Conservation (phyloP, 495 filamentous ascomycete genomes). For the Penicillium subrubescens region DNA sequence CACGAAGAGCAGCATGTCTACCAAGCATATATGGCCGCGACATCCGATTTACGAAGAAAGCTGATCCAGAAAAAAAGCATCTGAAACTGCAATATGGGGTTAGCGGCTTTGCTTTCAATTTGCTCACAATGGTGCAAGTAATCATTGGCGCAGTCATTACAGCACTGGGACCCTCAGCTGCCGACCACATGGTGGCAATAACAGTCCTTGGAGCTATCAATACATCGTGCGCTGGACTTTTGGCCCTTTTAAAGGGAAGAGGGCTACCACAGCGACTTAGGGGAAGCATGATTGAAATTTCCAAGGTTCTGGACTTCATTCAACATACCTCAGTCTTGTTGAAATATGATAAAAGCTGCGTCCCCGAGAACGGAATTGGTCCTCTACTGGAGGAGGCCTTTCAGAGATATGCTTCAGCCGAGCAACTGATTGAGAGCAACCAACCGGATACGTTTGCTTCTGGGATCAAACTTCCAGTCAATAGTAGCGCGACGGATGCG, state of each 20-base stretch:
- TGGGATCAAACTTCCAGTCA: neutral
- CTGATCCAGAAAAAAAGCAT: neutral
- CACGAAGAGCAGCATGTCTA: neutral
- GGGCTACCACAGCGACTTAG: conserved; percentile 50
- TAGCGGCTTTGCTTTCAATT: conserved; percentile 9
- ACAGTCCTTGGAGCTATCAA: conserved; percentile 50
- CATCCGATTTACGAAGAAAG: conserved; percentile 3
- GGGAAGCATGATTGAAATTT: conserved; percentile 47
- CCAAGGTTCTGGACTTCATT: conserved; percentile 47
- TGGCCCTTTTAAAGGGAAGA: conserved; percentile 53
- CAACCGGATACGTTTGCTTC: neutral
- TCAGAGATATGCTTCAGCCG: neutral
- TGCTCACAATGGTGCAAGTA: conserved; percentile 38
- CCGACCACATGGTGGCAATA: conserved; percentile 36
- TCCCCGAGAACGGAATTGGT: neutral
- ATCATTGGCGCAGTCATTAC: conserved; percentile 48
- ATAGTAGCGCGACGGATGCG: neutral
- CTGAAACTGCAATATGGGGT: conserved; percentile 7
- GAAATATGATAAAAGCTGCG: neutral
- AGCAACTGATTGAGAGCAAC: conserved; percentile 5
- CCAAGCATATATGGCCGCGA: neutral
- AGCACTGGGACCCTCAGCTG: conserved; percentile 43
- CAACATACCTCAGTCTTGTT: conserved; percentile 29
- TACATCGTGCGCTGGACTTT: conserved; percentile 47
- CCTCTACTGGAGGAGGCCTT: conserved; percentile 1